phyloP scores from a whole-genome alignment of 805 yeast species.

The Sungouiella blattae region DNA sequence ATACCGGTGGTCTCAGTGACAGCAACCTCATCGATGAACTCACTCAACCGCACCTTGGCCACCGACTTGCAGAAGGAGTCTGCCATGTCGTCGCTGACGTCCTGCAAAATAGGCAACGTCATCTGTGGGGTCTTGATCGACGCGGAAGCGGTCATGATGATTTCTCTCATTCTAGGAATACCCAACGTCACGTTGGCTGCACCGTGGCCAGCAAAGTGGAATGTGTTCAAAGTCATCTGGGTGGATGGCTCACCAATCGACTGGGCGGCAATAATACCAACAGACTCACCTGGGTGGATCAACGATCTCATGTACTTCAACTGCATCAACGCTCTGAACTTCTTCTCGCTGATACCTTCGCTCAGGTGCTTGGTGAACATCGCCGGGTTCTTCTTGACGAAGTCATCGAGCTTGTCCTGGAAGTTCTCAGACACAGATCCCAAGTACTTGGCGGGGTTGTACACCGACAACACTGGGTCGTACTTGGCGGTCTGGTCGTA shows the following conservation, averaged over 20 bases:
- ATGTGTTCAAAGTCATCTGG: slow-evolving; percentile 95
- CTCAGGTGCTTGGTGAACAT: slow-evolving; percentile 52
- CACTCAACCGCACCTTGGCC: slow-evolving; percentile 79
- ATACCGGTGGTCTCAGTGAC: slow-evolving; percentile 88
- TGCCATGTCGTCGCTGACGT: slow-evolving; percentile 82
- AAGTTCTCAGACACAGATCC: slow-evolving; percentile 93
- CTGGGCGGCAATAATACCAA: slow-evolving; percentile 97
- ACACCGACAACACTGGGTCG: slow-evolving; percentile 85
- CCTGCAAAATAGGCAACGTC: slow-evolving; percentile 81
- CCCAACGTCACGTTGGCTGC: slow-evolving; percentile 99
- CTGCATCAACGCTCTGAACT: slow-evolving; percentile 95
- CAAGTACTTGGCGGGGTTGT: slow-evolving; percentile 82
- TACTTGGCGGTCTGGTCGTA: slow-evolving; percentile 60
- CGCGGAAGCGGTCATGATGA: slow-evolving; percentile 97
- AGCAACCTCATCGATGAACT: slow-evolving; percentile 77
- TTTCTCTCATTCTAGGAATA: slow-evolving; percentile 99
- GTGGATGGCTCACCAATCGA: slow-evolving; percentile 99
- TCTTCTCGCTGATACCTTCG: slow-evolving; percentile 64
- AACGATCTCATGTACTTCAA: slow-evolving; percentile 95
- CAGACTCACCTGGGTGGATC: slow-evolving; percentile 95
- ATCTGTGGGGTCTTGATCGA: slow-evolving; percentile 97
- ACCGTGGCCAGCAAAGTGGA: slow-evolving; percentile 99
- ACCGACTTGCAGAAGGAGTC: slow-evolving; percentile 90
- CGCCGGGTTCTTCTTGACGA: slow-evolving; percentile 52
- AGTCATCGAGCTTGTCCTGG: slow-evolving; percentile 73